Percentiles rank a stretch among this genome's conserved stretches.
phyloP scores from a whole-genome alignment of 345 rosid species.

The Salix brachista region DNA sequence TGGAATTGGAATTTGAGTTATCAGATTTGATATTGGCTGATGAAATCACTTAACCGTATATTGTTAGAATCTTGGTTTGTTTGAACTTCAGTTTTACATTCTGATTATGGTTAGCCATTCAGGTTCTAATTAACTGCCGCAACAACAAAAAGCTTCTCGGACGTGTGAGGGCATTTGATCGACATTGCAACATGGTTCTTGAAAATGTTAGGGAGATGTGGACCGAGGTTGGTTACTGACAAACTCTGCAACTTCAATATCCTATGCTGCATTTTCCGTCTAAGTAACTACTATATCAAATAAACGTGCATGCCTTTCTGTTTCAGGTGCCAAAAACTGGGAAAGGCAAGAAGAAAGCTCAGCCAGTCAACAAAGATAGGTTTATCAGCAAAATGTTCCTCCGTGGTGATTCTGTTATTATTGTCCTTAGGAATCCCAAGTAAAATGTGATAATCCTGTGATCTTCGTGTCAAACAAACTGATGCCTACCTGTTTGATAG shows the following conservation, averaged over 20 bases:
- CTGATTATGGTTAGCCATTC: not conserved
- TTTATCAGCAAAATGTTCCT: constrained; percentile 99
- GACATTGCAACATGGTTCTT: constrained; percentile 99
- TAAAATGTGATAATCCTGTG: constrained; percentile 18
- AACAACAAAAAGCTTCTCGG: constrained; percentile 88
- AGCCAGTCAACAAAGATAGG: constrained; percentile 86
- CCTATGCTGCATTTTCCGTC: too few relatives aligned
- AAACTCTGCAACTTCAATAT: constrained; percentile 16
- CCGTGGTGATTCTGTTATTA: constrained; percentile 94
- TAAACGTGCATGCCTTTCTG: not conserved
- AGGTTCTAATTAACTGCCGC: constrained; percentile 90
- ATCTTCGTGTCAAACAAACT: not conserved
- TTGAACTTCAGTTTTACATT: not conserved
- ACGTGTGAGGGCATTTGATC: constrained; percentile 90
- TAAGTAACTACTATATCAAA: not conserved
- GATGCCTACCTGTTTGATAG: not conserved
- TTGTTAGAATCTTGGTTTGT: not conserved
- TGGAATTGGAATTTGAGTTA: constrained; percentile 12
- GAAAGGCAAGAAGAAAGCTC: constrained; percentile 97
- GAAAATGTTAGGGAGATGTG: constrained; percentile 99
- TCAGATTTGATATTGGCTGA: constrained; percentile 13
- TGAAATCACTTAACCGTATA: constrained; percentile 3
- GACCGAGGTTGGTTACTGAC: constrained; percentile 69
- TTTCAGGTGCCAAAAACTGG: constrained; percentile 86
- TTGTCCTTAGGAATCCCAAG: constrained; percentile 95